These are phyloP conservation scores for Globisporangium perplexum DNA, from an alignment of 352 stramenopile genomes.

Conservation along the genomic window DNA sequence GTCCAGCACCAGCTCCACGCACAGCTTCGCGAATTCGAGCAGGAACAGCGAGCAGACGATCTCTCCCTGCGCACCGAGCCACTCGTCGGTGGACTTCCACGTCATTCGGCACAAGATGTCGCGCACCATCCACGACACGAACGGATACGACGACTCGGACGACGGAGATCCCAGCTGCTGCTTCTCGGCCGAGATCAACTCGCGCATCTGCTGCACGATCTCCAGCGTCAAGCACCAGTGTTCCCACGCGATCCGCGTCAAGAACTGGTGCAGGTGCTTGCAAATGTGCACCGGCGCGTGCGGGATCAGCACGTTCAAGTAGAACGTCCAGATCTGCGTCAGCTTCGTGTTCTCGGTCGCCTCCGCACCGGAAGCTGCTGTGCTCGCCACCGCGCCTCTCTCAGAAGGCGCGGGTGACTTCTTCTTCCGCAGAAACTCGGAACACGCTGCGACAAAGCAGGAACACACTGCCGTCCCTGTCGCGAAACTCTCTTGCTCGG, in stretches of 20 bases:
- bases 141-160: constrained; percentile 49
- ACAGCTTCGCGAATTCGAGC: constrained; percentile 68
- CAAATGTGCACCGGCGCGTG: constrained; percentile 72
- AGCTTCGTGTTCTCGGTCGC: constrained; percentile 37
- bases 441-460: constrained; percentile 72
- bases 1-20: constrained; percentile 70
- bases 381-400: background rate
- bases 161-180: constrained; percentile 35
- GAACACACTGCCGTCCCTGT: constrained; percentile 74
- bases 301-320: constrained; percentile 61
- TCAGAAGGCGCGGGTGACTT: too few relatives aligned
- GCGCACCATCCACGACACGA: constrained; percentile 80
- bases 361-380: background rate
- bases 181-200: constrained; percentile 60
- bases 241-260: constrained; percentile 77
- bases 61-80: constrained; percentile 52
- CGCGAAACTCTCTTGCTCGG: constrained; percentile 61
- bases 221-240: constrained; percentile 80
- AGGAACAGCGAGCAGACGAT: constrained; percentile 59
- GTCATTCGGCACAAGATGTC: constrained; percentile 76
- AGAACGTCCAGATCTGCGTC: constrained; percentile 79
- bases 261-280: constrained; percentile 77
- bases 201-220: constrained; percentile 81
- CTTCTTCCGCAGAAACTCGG: constrained; percentile 56
- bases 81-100: constrained; percentile 72